Percentiles rank a stretch among this genome's conserved stretches.
Evolutionary conservation across 306 rosid species (phyloP).

Genomic region (Trifolium fragiferum): DNA sequence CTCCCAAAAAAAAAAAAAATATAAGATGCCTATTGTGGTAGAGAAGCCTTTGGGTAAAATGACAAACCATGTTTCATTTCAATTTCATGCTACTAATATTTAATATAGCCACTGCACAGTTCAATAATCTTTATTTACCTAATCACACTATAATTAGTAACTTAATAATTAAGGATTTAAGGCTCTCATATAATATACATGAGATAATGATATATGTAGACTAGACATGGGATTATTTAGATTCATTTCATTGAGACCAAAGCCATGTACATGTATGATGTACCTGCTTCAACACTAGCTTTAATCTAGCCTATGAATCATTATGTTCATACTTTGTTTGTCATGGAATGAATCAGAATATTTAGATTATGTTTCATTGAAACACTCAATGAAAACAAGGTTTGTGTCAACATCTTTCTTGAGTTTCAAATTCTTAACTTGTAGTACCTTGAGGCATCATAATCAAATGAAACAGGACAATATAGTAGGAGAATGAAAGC

Average conservation of each 20-base stretch:
- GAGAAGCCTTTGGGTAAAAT: constrained; percentile 3
- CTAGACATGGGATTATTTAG: constrained; percentile 35
- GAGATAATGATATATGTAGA: constrained; percentile 41
- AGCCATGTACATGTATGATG: constrained; percentile 38
- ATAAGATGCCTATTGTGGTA: constrained; percentile 37
- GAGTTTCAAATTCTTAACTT: constrained; percentile 40
- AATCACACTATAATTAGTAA: neutral
- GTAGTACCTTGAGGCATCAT: constrained; percentile 41
- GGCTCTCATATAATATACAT: constrained; percentile 10
- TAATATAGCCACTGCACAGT: constrained; percentile 11
- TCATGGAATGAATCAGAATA: constrained; percentile 46
- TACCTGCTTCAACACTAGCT: constrained; percentile 39
- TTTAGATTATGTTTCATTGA: constrained; percentile 51
- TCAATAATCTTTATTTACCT: neutral
- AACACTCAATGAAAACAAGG: constrained; percentile 62
- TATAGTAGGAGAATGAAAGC: constrained; percentile 33
- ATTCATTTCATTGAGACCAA: constrained; percentile 50
- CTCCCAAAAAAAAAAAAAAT: constrained; percentile 37
- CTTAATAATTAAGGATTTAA: constrained; percentile 6
- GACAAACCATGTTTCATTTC: constrained; percentile 12
- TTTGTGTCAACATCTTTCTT: constrained; percentile 66
- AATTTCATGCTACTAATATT: constrained; percentile 5
- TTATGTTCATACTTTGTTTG: constrained; percentile 41
- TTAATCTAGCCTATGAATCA: constrained; percentile 42
- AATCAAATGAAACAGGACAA: constrained; percentile 60